phyloP scores from a whole-genome alignment of 2,329 filamentous ascomycete species.

The Venturia aucupariae region DNA sequence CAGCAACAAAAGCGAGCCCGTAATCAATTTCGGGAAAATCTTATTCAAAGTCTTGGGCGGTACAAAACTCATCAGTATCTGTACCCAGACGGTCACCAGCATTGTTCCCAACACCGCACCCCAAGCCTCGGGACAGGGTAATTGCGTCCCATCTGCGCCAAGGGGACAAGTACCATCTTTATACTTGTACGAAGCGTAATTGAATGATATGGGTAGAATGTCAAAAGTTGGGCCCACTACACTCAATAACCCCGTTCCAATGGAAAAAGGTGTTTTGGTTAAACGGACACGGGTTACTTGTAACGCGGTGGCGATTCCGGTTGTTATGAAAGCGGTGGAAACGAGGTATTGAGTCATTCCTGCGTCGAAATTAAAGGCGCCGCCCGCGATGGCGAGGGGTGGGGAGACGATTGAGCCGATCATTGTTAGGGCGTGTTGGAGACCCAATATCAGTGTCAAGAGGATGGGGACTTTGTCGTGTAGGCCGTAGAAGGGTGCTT shows the following conservation, averaged over 20 bases:
- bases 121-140: constrained; percentile 19
- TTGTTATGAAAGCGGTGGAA: constrained; percentile 24
- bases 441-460: constrained; percentile 22
- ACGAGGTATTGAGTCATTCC: constrained; percentile 23
- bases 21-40: constrained; percentile 24
- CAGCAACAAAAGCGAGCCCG: constrained; percentile 21
- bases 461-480: constrained; percentile 23
- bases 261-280: constrained; percentile 22
- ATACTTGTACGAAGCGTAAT: constrained; percentile 22
- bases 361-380: constrained; percentile 23
- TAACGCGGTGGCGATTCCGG: constrained; percentile 23
- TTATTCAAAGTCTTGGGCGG: constrained; percentile 21
- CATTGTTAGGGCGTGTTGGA: constrained; percentile 26
- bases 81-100: constrained; percentile 35
- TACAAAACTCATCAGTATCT: constrained; percentile 20
- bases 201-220: constrained; percentile 24
- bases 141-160: constrained; percentile 20
- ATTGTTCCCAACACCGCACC: constrained; percentile 25
- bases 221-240: constrained; percentile 25
- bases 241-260: constrained; percentile 23
- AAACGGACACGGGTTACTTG: constrained; percentile 24
- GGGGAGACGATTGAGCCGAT: constrained; percentile 23
- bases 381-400: constrained; percentile 24
- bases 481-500: constrained; percentile 23
- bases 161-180: constrained; percentile 21